These are phyloP conservation scores for Ustilago trichophora DNA, from an alignment of 1,284 basidiomycete genomes.

Conservation along the genomic window DNA sequence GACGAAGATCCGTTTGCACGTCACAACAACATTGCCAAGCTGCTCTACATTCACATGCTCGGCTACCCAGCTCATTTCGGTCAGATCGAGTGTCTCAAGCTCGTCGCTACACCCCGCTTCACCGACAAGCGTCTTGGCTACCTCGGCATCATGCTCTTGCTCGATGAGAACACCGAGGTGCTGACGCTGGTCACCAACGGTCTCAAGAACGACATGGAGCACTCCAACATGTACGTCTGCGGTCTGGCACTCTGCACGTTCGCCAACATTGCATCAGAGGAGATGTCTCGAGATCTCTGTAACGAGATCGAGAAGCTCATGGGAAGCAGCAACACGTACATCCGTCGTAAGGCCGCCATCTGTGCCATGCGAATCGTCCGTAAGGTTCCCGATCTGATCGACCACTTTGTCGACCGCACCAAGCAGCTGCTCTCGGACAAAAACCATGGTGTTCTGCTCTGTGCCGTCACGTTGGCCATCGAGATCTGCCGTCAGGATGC, in stretches of 20 bases:
- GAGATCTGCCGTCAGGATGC: conserved; percentile 90
- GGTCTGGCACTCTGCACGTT: conserved; percentile 97
- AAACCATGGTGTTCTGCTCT: conserved; percentile 94
- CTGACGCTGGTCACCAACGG: conserved; percentile 97
- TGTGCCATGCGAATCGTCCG: conserved; percentile 96
- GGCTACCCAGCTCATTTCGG: conserved; percentile 99
- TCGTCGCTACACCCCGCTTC: conserved; percentile 97
- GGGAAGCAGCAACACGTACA: conserved; percentile 97
- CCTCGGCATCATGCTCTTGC: conserved; percentile 93
- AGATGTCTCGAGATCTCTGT: conserved; percentile 65
- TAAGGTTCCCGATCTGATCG: conserved; percentile 93
- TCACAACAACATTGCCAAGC: conserved; percentile 96
- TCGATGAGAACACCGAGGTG: conserved; percentile 98
- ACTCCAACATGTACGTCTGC: conserved; percentile 98
- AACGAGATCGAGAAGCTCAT: conserved; percentile 94
- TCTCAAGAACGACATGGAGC: conserved; percentile 99
- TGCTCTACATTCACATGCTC: conserved; percentile 99
- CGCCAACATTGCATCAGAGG: conserved; percentile 95
- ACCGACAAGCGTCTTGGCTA: conserved; percentile 97
- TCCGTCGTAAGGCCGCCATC: conserved; percentile 97
- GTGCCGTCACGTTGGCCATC: conserved; percentile 90
- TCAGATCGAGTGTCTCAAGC: conserved; percentile 98
- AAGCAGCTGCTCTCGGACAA: conserved; percentile 92
- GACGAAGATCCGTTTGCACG: conserved; percentile 83
- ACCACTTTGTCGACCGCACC: conserved; percentile 88